Evolutionary conservation across 2,329 filamentous ascomycete genomes (phyloP).

Genomic region (Penicillium sp.): DNA sequence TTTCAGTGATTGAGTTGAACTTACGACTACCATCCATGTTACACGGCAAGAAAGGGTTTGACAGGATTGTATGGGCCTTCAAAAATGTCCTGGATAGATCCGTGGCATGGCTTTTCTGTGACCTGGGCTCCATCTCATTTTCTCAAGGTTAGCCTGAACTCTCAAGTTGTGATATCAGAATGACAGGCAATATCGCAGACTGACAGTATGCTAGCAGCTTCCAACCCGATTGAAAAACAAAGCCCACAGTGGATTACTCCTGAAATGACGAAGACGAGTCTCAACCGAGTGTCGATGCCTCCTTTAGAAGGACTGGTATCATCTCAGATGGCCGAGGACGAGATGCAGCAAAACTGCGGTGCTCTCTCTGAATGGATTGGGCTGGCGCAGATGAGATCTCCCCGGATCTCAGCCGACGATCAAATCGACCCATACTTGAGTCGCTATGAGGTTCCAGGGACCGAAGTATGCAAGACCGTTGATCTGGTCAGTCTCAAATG

Average conservation of each 20-base stretch:
- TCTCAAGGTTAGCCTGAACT: constrained; percentile 39
- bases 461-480: constrained; percentile 16
- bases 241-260: constrained; percentile 34
- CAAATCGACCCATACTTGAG: constrained; percentile 40
- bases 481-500: constrained; percentile 38
- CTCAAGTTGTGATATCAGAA: background rate
- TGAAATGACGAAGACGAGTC: constrained; percentile 17
- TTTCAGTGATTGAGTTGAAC: constrained; percentile 67
- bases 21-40: constrained; percentile 70
- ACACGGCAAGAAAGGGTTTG: constrained; percentile 76
- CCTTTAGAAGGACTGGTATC: constrained; percentile 25
- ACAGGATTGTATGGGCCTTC: constrained; percentile 69
- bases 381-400: constrained; percentile 45
- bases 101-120: constrained; percentile 71
- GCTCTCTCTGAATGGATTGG: constrained; percentile 59
- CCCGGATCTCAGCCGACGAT: constrained; percentile 33
- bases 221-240: constrained; percentile 32
- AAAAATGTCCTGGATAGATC: constrained; percentile 66
- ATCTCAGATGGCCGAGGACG: constrained; percentile 32
- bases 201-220: constrained; percentile 13
- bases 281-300: constrained; percentile 28
- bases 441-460: constrained; percentile 37
- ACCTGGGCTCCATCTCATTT: constrained; percentile 38
- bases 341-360: constrained; percentile 56
- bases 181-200: background rate